Conservation (phyloP, 371 early-diverging fungal genomes). For the Mucor lusitanicus region DNA sequence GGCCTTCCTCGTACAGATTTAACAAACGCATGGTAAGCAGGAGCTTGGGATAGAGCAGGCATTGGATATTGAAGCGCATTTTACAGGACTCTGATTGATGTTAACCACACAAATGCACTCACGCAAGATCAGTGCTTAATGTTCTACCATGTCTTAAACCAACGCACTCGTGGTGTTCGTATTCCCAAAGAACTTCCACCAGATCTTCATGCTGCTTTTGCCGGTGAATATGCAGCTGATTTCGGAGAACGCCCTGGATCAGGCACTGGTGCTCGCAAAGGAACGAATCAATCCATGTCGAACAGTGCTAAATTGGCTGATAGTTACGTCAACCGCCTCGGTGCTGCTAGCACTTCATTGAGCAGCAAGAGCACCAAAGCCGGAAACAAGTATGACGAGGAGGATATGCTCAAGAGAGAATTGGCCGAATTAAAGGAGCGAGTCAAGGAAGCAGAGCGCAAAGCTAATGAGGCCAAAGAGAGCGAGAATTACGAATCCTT, state of each 20-base stretch:
- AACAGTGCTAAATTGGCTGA: constrained; percentile 51
- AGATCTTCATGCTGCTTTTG: constrained; percentile 54
- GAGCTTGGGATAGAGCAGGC: not conserved
- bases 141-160: constrained; percentile 65
- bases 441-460: constrained; percentile 44
- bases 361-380: constrained; percentile 40
- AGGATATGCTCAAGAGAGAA: constrained; percentile 48
- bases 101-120: constrained; percentile 62
- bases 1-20: constrained; percentile 62
- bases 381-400: constrained; percentile 47
- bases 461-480: constrained; percentile 23
- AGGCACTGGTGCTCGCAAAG: constrained; percentile 50
- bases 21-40: constrained; percentile 58
- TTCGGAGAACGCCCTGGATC: constrained; percentile 53
- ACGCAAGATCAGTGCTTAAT: constrained; percentile 67
- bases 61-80: not conserved
- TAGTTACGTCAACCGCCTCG: constrained; percentile 52
- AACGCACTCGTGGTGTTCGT: constrained; percentile 48
- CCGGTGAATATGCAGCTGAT: constrained; percentile 57
- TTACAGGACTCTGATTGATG: constrained; percentile 60
- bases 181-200: constrained; percentile 50
- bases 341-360: constrained; percentile 52
- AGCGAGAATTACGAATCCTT: constrained; percentile 38
- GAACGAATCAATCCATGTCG: constrained; percentile 49
- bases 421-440: constrained; percentile 43